Base-by-base conservation (phyloP, 768 basidiomycete genomes). In the Leccinellum luteum region DNA sequence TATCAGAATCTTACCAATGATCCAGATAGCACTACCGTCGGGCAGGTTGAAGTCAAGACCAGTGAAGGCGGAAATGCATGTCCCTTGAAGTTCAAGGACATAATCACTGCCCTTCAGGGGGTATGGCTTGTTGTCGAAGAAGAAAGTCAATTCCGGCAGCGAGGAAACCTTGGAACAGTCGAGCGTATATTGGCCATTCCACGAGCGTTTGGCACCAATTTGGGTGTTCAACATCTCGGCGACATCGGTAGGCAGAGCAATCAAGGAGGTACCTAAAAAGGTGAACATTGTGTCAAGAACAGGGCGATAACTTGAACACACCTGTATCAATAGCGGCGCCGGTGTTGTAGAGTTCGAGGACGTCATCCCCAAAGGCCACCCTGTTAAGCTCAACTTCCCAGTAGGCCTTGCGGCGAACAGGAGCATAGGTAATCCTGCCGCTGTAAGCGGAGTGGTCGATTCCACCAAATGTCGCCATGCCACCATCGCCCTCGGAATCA, bases 351-450 rank as follows among this genome's bases (percentile, higher is more conserved):
- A 98, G 82, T 62, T 98, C 93, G 47, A 98, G 82, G 41, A 79
- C 83, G 48, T 98, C 96, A 45, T 86, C 79, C 49, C 95, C 97
- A 56, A 99, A 95, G 4, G 76, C 66, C 60, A 99, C 79, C 71
- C 87, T 86, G 76, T 92, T 81, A 27, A 99, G 87, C 71, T 97
- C 94, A 48, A 98, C 93, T 75, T 98, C 96, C 95, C 95, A 97
- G 76, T 97, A 98, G 5, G 93, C 97, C 81, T 92, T 94, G 65
- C 93, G 85, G 65, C 95, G 87, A 52, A 99, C 80, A 51, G 97
- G 96, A 30, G 89, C 93, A 66, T 98, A 98, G 23, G 73, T 67
- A 58, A 99, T 81, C 68, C 86, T 78, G 71, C 97, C 97, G 5
- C 73, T 82, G 77, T 90, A 98, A 32, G 91, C 89, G 25, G 64